These are phyloP conservation scores for Cutaneotrichosporon cutaneum DNA, from an alignment of 1,284 basidiomycete genomes.

Conservation along the genomic window DNA sequence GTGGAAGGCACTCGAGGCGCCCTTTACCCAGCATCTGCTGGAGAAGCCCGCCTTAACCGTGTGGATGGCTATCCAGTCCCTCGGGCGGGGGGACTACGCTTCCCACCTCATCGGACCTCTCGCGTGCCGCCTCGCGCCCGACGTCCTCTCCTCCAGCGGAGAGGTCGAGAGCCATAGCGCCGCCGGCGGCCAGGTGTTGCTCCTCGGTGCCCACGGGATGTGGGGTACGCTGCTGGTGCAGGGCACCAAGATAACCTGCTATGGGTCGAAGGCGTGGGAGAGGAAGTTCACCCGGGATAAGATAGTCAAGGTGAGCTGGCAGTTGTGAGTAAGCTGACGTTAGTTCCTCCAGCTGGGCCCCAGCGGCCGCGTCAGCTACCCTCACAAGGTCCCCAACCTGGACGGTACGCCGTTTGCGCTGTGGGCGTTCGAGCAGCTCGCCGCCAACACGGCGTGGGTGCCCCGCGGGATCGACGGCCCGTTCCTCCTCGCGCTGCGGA, in stretches of 20 bases:
- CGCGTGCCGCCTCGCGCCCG: background rate
- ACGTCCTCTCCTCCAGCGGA: background rate
- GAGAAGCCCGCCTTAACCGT: background rate
- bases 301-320: background rate
- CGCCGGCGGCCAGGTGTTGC: background rate
- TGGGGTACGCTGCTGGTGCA: background rate
- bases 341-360: background rate
- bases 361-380: too few relatives aligned
- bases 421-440: background rate
- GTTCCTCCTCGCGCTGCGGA: background rate
- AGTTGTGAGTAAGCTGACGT: background rate
- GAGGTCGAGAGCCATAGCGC: background rate
- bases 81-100: background rate
- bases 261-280: background rate
- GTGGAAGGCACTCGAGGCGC: background rate
- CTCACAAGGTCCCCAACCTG: background rate
- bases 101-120: background rate
- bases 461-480: background rate
- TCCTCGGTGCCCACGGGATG: background rate
- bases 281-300: background rate
- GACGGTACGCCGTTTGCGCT: background rate
- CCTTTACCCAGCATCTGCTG: background rate
- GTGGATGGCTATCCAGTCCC: background rate
- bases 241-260: background rate
- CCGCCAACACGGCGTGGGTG: background rate